A percentile compares a stretch with the other conserved stretches of the same genome.
Conservation (phyloP, 1,284 basidiomycete species). For the Ceratobasidium sp. region DNA sequence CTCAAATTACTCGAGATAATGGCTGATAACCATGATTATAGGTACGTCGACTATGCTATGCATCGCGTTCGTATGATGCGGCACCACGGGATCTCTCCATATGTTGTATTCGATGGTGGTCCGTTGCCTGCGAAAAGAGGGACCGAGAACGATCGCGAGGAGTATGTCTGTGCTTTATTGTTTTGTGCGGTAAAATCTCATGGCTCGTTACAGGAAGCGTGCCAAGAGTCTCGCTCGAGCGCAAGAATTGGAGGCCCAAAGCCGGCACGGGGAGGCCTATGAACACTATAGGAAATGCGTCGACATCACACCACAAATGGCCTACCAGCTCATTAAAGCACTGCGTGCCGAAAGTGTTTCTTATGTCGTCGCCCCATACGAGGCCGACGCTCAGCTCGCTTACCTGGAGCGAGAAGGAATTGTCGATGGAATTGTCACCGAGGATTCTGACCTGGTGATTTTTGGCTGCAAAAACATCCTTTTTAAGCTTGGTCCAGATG, state of each 20-base stretch:
- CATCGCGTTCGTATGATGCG: slow-evolving; percentile 86
- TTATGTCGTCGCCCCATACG: slow-evolving; percentile 97
- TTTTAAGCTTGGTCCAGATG: slow-evolving; percentile 87
- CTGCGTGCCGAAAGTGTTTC: slow-evolving; percentile 79
- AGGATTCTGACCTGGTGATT: slow-evolving; percentile 97
- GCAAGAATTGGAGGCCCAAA: slow-evolving; percentile 77
- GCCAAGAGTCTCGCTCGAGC: slow-evolving; percentile 76
- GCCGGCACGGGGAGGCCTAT: slow-evolving; percentile 81
- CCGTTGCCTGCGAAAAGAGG: slow-evolving; percentile 92
- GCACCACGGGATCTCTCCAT: slow-evolving; percentile 87
- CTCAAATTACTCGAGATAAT: neutral
- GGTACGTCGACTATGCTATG: slow-evolving; percentile 98
- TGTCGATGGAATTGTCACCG: slow-evolving; percentile 94
- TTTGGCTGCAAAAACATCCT: slow-evolving; percentile 91
- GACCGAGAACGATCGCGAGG: slow-evolving; percentile 85
- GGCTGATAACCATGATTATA: slow-evolving; percentile 53
- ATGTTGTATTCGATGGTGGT: slow-evolving; percentile 97
- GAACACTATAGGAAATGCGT: slow-evolving; percentile 92
- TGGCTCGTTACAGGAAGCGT: slow-evolving; percentile 60
- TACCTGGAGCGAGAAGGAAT: slow-evolving; percentile 87
- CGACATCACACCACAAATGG: slow-evolving; percentile 98
- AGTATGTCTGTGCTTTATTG: slow-evolving; percentile 53
- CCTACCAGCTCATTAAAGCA: slow-evolving; percentile 96
- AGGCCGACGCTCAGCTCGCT: slow-evolving; percentile 97
- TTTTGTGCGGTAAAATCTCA: slow-evolving; percentile 12